Evolutionary conservation across 2,329 filamentous ascomycete genomes (phyloP).

Genomic region (Venturia effusa): DNA sequence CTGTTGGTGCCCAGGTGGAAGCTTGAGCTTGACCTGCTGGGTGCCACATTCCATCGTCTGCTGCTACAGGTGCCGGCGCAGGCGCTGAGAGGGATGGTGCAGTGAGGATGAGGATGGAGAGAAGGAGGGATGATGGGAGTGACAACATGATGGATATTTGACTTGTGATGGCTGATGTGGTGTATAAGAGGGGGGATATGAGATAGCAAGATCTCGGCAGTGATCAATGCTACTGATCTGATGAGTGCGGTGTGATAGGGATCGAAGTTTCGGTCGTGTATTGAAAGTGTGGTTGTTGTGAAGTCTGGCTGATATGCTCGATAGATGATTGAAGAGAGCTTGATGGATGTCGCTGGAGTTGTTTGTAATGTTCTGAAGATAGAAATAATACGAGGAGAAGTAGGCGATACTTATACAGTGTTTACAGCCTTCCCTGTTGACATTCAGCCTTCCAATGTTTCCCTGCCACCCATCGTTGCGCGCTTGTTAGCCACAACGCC

Average conservation of each 20-base stretch:
- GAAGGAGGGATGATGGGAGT: conserved; percentile 9
- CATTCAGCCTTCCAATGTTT: background rate
- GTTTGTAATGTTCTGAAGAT: background rate
- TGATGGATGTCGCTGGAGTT: background rate
- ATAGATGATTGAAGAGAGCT: background rate
- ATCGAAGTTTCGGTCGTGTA: background rate
- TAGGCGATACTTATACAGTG: background rate
- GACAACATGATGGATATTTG: conserved; percentile 6
- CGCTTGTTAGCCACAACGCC: background rate
- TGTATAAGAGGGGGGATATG: background rate
- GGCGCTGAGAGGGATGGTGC: background rate
- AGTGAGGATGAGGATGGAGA: conserved; percentile 6
- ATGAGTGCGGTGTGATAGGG: background rate
- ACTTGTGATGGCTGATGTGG: background rate
- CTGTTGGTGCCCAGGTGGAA: background rate
- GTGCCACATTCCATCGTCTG: conserved; percentile 9
- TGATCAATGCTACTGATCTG: background rate
- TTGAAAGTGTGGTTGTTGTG: background rate
- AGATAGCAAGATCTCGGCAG: background rate
- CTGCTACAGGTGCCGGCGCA: background rate
- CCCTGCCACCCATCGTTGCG: background rate
- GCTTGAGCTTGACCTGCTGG: background rate
- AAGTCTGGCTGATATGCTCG: background rate
- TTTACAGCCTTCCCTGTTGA: background rate
- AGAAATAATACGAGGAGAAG: background rate